A percentile compares a stretch with the other conserved stretches of the same genome.
Evolutionary conservation across 257 asterid species (phyloP).

Genomic region (Nicotiana benthamiana): DNA sequence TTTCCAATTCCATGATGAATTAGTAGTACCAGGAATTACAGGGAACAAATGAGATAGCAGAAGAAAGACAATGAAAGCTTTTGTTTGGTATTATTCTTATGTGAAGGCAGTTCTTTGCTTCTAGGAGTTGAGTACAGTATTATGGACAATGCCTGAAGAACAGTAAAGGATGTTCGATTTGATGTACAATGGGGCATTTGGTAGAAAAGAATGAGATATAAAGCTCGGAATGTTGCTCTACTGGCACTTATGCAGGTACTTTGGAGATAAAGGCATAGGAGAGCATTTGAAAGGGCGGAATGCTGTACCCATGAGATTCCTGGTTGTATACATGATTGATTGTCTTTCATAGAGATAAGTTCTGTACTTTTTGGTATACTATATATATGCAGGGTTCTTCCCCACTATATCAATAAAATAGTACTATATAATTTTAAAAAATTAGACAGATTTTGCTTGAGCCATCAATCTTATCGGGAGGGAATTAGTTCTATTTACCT

Average conservation of each 20-base stretch:
- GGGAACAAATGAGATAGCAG: too few species aligned
- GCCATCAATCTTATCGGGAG: neutral
- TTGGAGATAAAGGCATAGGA: neutral
- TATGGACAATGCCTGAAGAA: neutral
- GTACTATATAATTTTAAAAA: neutral
- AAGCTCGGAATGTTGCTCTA: neutral
- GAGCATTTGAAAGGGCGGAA: too few species aligned
- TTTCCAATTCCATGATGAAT: neutral
- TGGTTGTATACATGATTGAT: neutral
- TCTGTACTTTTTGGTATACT: neutral
- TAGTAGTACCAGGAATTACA: neutral
- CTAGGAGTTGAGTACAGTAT: neutral
- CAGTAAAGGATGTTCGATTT: neutral
- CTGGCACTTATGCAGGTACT: neutral
- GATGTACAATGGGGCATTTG: neutral
- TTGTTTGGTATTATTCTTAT: too few species aligned
- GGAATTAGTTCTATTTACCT: neutral
- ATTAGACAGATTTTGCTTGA: neutral
- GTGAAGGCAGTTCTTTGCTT: too few species aligned
- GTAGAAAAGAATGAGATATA: neutral
- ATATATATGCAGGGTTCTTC: neutral
- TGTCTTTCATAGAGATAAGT: neutral
- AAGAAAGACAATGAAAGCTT: too few species aligned
- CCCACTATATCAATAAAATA: neutral
- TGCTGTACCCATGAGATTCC: neutral